Base-by-base conservation (phyloP, 78 protist genomes). In the Pelomyxa schiedti region DNA sequence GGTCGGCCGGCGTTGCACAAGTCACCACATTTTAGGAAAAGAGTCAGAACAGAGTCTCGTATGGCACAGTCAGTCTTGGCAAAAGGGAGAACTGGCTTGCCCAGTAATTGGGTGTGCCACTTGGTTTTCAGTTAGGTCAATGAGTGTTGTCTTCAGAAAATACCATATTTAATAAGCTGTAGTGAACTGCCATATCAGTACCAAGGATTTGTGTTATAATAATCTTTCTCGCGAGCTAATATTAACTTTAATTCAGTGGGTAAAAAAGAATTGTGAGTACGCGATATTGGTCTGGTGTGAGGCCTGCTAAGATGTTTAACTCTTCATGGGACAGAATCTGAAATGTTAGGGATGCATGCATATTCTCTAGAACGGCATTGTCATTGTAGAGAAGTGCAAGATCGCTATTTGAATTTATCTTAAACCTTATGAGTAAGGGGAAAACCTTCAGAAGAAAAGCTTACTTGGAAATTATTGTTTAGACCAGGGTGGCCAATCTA, bases 361-460 rank as follows among this genome's bases (percentile, higher is more conserved):
- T 40, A 30, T 36, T 79, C 77, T 79, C 84, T 38, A 79, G 8
- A 26, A 72, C 84, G 28, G 74, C 24, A n/a, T 37, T 64, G 72
- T 79, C 69, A 66, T 73, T 79, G 72, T 73, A 79, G 52, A 63
- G 4, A 28, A 79, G 84, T n/a, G 84, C 84, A 36, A 79, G 71
- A 8, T 74, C 77, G 9, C 77, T 69, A 74, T 77, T 63, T 24
- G 75, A 66, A 28, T 77, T 77, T 42, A 77, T 75, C 67, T 77
- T n/a, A n/a, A n/a, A n/a, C n/a, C n/a, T n/a, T n/a, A n/a, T n/a
- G n/a, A n/a, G n/a, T n/a, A n/a, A n/a, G n/a, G n/a, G n/a, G n/a
- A n/a, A n/a, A n/a, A n/a, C n/a, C n/a, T n/a, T n/a, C n/a, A n/a
- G n/a, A n/a, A n/a, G n/a, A n/a, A n/a, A n/a, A n/a, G n/a, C n/a